Conservation (phyloP, 139 green algal genomes). For the Nannochloris sp. region DNA sequence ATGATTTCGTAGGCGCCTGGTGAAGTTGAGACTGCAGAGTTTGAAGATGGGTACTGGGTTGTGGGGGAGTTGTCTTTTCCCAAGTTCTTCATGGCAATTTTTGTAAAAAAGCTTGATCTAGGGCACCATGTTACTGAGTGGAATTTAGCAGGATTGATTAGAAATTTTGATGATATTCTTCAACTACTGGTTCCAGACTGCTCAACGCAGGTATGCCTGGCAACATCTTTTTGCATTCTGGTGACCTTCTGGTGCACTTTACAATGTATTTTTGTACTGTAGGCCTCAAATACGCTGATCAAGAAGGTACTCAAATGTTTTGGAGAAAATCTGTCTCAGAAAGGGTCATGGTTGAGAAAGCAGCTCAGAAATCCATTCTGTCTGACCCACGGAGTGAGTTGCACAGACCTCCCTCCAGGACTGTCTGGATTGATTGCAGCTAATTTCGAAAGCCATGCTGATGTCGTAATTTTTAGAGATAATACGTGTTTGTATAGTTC, state of each 20-base stretch:
- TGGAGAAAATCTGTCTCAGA: not conserved
- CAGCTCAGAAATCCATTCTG: constrained; percentile 4
- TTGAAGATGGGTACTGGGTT: not conserved
- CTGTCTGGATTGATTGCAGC: not conserved
- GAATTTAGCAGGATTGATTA: not conserved
- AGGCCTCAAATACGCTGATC: not conserved
- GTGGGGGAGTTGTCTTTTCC: not conserved
- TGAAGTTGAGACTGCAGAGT: not conserved
- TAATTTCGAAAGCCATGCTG: too few species aligned
- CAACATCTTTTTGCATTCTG: too few species aligned
- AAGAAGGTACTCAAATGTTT: not conserved
- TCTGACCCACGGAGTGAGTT: not conserved
- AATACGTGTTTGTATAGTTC: too few species aligned
- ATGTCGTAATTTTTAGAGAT: too few species aligned
- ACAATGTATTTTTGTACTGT: too few species aligned
- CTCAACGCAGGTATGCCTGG: too few species aligned
- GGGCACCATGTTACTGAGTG: not conserved
- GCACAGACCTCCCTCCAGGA: not conserved
- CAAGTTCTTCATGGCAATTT: not conserved
- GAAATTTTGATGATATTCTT: not conserved
- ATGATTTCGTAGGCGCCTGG: not conserved
- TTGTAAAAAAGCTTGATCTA: not conserved
- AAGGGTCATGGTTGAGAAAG: not conserved
- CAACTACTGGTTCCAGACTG: not conserved
- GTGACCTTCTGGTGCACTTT: too few species aligned